Conservation (phyloP, 2,329 filamentous ascomycete genomes). For the Hymenoscyphus albidus region DNA sequence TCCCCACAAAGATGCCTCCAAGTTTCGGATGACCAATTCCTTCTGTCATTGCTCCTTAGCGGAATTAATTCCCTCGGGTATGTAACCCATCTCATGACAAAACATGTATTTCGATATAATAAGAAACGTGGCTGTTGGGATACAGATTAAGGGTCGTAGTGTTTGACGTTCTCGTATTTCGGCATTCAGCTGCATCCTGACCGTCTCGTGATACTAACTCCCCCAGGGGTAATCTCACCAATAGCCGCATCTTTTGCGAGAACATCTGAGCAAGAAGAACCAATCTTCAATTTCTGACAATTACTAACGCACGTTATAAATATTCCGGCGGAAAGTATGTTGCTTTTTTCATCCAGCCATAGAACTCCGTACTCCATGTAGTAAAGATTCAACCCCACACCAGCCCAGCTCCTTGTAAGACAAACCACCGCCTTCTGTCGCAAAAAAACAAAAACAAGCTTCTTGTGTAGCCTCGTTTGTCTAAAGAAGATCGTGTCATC, state of each 20-base stretch:
- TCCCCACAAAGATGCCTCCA: not conserved
- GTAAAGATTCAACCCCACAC: not conserved
- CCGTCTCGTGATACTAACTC: not conserved
- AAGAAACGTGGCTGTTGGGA: not conserved
- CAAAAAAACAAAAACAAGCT: not conserved
- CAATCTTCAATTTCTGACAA: not conserved
- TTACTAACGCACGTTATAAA: not conserved
- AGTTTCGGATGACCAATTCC: not conserved
- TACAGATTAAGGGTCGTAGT: not conserved
- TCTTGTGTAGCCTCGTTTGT: not conserved
- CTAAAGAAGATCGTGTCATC: not conserved
- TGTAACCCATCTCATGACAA: not conserved
- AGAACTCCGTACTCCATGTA: no score
- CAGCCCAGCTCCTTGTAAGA: not conserved
- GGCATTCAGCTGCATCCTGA: conserved; percentile 1
- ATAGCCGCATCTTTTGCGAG: not conserved
- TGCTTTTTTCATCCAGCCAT: not conserved
- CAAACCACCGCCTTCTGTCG: not conserved
- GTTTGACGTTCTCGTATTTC: not conserved
- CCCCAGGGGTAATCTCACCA: not conserved
- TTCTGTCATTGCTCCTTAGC: not conserved
- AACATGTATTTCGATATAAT: not conserved
- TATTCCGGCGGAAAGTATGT: not conserved
- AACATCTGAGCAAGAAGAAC: not conserved
- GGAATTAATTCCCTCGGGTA: not conserved